Percentiles rank a stretch among this genome's conserved stretches.
Evolutionary conservation across 495 filamentous ascomycete species (phyloP).

Genomic region (Lindgomyces ingoldianus): DNA sequence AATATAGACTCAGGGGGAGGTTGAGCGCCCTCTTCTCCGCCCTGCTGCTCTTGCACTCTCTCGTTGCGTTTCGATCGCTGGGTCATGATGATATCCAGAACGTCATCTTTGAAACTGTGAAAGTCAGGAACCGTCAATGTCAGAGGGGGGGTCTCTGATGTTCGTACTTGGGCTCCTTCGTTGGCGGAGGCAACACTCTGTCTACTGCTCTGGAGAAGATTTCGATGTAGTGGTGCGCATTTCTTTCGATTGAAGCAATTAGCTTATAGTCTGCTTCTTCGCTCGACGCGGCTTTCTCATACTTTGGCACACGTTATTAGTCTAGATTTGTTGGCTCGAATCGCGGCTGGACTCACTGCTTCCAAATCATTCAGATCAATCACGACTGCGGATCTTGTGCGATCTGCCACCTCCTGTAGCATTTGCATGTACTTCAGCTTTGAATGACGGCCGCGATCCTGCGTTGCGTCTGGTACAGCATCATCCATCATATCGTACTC

Average conservation of each 20-base stretch:
- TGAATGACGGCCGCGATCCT: constrained; percentile 51
- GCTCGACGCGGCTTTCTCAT: constrained; percentile 67
- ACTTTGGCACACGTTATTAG: constrained; percentile 52
- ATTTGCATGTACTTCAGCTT: constrained; percentile 89
- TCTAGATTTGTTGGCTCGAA: constrained; percentile 11
- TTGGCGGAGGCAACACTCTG: constrained; percentile 77
- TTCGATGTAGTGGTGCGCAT: constrained; percentile 94
- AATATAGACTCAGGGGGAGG: constrained; percentile 66
- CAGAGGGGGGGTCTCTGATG: background rate
- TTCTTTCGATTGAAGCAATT: constrained; percentile 80
- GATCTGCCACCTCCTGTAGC: constrained; percentile 83
- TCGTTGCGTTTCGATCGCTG: constrained; percentile 86
- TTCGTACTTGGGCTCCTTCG: constrained; percentile 71
- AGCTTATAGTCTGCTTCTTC: constrained; percentile 63
- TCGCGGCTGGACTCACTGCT: constrained; percentile 53
- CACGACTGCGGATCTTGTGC: constrained; percentile 68
- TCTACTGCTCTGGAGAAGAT: constrained; percentile 87
- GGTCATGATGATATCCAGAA: constrained; percentile 92
- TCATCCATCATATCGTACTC: constrained; percentile 96
- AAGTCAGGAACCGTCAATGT: background rate
- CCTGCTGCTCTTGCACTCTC: constrained; percentile 63
- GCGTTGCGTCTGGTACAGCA: constrained; percentile 53
- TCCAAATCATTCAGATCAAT: constrained; percentile 89
- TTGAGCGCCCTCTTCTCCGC: constrained; percentile 63
- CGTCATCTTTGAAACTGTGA: constrained; percentile 88